These are phyloP conservation scores for Neurospora discreta DNA, from an alignment of 495 filamentous ascomycete species.

Conservation along the genomic window DNA sequence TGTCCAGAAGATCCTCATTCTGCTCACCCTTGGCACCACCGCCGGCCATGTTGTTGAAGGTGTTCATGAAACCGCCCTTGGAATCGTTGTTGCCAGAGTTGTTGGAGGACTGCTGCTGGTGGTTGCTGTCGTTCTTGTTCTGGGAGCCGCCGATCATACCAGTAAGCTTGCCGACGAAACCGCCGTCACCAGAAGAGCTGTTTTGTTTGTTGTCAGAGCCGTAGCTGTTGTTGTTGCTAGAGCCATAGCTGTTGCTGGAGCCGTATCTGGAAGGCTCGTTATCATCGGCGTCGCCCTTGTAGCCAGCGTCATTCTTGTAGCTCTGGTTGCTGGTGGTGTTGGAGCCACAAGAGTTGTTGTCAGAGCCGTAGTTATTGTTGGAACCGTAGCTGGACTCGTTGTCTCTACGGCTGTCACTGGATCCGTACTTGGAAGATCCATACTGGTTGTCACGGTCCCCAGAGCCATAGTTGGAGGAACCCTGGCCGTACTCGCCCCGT, in stretches of 20 bases:
- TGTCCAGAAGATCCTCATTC: slow-evolving; percentile 57
- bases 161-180: slow-evolving; percentile 41
- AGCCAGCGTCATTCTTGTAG: background rate
- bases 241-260: background rate
- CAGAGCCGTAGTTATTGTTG: background rate
- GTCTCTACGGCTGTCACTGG: background rate
- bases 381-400: background rate
- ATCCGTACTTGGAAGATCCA: background rate
- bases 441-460: background rate
- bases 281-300: background rate
- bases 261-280: slow-evolving; percentile 11
- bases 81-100: slow-evolving; percentile 8
- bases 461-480: background rate
- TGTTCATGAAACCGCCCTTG: slow-evolving; percentile 34
- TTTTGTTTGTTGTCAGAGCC: slow-evolving; percentile 9
- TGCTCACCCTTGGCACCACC: slow-evolving; percentile 57
- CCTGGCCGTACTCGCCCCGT: background rate
- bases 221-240: background rate
- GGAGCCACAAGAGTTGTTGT: background rate
- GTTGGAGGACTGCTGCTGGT: slow-evolving; percentile 5
- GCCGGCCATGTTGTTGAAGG: slow-evolving; percentile 49
- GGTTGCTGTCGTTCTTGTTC: slow-evolving; percentile 4
- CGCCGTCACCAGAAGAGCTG: slow-evolving; percentile 2
- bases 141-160: slow-evolving; percentile 5
- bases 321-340: background rate